Evolutionary conservation across 176 grass and related monocot species (phyloP).

Genomic region (Zea luxurians): DNA sequence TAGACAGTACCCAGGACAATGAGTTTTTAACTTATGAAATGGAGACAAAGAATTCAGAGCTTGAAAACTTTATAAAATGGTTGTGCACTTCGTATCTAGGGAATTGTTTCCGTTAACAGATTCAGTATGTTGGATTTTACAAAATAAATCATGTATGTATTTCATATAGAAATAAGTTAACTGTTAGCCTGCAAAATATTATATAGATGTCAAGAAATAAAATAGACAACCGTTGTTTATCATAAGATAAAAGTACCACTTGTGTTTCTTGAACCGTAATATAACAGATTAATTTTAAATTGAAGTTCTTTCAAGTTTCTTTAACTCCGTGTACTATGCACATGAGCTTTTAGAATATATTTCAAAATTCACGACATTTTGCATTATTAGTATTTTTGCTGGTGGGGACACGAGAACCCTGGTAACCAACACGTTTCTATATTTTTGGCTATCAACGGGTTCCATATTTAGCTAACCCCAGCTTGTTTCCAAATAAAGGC

Average conservation of each 20-base stretch:
- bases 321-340: neutral
- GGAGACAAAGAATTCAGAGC: constrained; percentile 13
- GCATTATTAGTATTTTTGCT: neutral
- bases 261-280: neutral
- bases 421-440: neutral
- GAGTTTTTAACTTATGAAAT: neutral
- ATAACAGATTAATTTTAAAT: neutral
- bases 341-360: neutral
- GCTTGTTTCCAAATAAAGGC: neutral
- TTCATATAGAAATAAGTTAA: constrained; percentile 6
- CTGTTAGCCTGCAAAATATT: neutral
- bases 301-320: neutral
- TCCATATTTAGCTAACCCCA: neutral
- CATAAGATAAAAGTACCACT: neutral
- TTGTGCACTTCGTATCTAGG: neutral
- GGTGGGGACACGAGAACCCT: neutral
- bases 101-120: neutral
- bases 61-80: neutral
- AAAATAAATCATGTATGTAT: neutral
- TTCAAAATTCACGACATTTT: neutral
- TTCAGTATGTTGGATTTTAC: neutral
- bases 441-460: neutral
- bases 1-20: constrained; percentile 5
- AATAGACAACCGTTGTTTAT: neutral
- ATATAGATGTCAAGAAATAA: neutral